These are phyloP conservation scores for Clitoria ternatea DNA, from an alignment of 306 rosid species.

Conservation along the genomic window DNA sequence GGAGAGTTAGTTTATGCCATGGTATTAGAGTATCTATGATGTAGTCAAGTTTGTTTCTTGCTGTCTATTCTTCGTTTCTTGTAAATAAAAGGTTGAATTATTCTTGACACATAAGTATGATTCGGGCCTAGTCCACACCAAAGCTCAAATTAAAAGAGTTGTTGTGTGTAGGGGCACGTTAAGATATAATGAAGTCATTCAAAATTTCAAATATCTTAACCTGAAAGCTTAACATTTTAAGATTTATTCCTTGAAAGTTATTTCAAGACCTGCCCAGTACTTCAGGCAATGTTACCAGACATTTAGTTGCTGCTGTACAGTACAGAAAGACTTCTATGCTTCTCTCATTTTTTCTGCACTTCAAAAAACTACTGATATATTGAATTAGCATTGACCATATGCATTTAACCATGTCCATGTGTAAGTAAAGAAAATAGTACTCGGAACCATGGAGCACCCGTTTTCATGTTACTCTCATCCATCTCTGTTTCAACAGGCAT, in stretches of 20 bases:
- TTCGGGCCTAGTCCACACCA: neutral
- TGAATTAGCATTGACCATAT: conserved; percentile 12
- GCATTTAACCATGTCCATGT: neutral
- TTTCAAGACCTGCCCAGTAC: neutral
- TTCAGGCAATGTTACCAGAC: conserved; percentile 8
- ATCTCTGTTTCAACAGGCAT: neutral
- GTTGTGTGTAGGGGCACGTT: neutral
- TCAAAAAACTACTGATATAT: neutral
- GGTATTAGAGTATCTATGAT: neutral
- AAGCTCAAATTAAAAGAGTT: neutral
- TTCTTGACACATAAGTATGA: neutral
- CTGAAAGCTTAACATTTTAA: neutral
- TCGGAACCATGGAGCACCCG: neutral
- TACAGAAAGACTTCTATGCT: neutral
- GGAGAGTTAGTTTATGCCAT: neutral
- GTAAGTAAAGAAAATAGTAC: conserved; percentile 1
- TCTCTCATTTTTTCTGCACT: neutral
- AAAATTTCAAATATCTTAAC: neutral
- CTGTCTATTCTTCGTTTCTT: neutral
- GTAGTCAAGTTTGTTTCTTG: neutral
- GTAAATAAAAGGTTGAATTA: neutral
- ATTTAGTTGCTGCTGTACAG: conserved; percentile 13
- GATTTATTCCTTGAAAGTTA: neutral
- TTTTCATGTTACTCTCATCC: neutral
- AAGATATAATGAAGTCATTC: neutral